Base-by-base conservation (phyloP, 345 rosid species). In the Pistacia integerrima region DNA sequence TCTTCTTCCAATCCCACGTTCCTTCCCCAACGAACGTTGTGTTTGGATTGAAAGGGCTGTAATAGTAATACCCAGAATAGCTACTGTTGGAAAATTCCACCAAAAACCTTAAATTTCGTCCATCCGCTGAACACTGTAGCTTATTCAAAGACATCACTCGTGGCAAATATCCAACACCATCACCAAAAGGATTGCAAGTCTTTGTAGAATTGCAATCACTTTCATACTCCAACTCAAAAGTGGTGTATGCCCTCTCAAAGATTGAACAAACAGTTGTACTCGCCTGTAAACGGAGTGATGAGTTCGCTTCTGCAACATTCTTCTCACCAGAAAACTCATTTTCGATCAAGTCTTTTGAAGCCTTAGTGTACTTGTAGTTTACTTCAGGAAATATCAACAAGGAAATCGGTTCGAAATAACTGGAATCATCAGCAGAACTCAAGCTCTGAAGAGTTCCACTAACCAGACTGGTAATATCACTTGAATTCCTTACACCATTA, bases 1-100 rank as follows among this genome's bases (percentile, higher is more conserved):
- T 79, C 71, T 57, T 77, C 77, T 44, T 72, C 54, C 51, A 36
- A 55, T 82, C 79, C 87, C 85, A 82, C 17, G 76, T 67, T 74
- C 83, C 87, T 71, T 84, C 85, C 1, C 78, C 85, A 7, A 84
- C 68, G 55, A 82, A 72, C 5, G 80, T 41, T 67, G 74, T 77
- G 16, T 71, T 75, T 4, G 83, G 78, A 66, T 48, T 71, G 67
- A 84, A 82, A 35, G 67, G 38, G 10, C 33, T 2, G 1, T 38
- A 38, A 38, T 38, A 38, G 54, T 74, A 30, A 60, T 51, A 68
- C 5, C 20, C 18, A 56, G 4, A 28, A 63, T 63, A 17, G 64
- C 55, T 41, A 48, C 36, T 51, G 52, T 79, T 67, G 11, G 67
- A 41, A 59, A 84, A 79, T 59, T 82, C 80, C 64, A 75, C 18